Evolutionary conservation across 139 green algal species (phyloP), one percentile per base, ranked within the genome.

Genomic region (Diplosphaera chodatii): DNA sequence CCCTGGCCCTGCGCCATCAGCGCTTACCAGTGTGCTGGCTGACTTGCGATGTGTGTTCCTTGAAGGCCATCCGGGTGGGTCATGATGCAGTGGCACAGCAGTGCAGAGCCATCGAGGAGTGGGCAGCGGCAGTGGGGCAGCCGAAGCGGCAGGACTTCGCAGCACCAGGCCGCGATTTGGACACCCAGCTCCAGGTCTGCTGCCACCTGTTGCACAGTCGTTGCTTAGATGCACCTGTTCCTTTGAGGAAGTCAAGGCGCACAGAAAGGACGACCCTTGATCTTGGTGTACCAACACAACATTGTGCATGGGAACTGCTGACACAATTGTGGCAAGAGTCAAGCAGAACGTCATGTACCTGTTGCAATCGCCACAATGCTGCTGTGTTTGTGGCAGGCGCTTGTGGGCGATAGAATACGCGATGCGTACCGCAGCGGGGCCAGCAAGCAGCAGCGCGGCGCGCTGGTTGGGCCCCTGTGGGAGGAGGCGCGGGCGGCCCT

Each of bases 61-160:
- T 75, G 59, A 77, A 87, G 81, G 85, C 89, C 4, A 70, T 95
- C 40, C 69, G 48, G 16, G 40, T 79, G 10, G 90, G 87, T 15
- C 68, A 82, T 21, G 66, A 71, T 21, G 89, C 90, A 1, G 85
- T 98, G 41, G 37, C 76, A 0, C 30, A 66, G 8, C 87, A 93
- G 66, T 96, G 88, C 69, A 27, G 27, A 1, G 75, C 85, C 30
- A 85, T 98, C 22, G 80, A 90, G 30, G 79, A 20, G 8, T 96
- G 91, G 90, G 89, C 84, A 0, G 63, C 31, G 1, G 34, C 71
- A 37, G 83, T 96, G 25, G 91, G 88, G n/a, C 89, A 90, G 76
- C 68, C 75, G 66, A 97, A 97, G 80, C 78, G 72, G 4, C 78
- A 86, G 20, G 48, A 70, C 40, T 67, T 90, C 30, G 40, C 87